A percentile compares a stretch with the other conserved stretches of the same genome.
Conservation (phyloP, 2,329 filamentous ascomycete species). For the Epichloe coenophiala region DNA sequence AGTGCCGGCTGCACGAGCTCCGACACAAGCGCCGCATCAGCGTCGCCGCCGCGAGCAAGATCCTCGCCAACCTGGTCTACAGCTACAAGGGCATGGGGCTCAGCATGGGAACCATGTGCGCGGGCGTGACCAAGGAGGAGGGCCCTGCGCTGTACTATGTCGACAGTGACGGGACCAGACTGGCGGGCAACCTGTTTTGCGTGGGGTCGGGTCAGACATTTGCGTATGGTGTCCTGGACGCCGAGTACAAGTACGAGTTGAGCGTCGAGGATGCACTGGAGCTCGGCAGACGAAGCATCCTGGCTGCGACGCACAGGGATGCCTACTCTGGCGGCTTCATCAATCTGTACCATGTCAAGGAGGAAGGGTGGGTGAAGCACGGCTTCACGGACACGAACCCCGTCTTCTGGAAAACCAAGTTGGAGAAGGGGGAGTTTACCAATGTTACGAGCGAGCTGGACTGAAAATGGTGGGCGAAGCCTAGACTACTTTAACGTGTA, state of each 20-base stretch:
- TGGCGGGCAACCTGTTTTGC: constrained; percentile 92
- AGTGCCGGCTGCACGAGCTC: constrained; percentile 97
- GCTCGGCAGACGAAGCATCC: constrained; percentile 79
- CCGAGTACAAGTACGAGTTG: constrained; percentile 86
- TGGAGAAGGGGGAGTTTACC: constrained; percentile 97
- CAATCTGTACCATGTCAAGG: constrained; percentile 98
- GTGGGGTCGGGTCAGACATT: constrained; percentile 98
- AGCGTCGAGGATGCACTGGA: constrained; percentile 78
- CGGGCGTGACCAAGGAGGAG: constrained; percentile 88
- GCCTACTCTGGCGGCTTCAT: constrained; percentile 98
- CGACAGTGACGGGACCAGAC: constrained; percentile 80
- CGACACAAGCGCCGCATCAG: constrained; percentile 98
- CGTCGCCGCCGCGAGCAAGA: constrained; percentile 93
- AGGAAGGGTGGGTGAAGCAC: constrained; percentile 97
- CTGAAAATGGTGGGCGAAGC: background rate
- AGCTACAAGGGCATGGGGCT: constrained; percentile 97
- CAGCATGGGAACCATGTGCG: constrained; percentile 99
- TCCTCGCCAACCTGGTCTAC: constrained; percentile 96
- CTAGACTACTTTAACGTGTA: no score
- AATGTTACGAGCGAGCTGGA: constrained; percentile 75
- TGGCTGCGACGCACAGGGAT: constrained; percentile 92
- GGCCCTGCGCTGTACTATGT: constrained; percentile 98
- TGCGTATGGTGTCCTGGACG: constrained; percentile 93
- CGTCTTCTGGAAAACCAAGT: constrained; percentile 99
- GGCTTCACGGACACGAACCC: constrained; percentile 97